Percentiles rank a stretch among this genome's conserved stretches.
These are phyloP conservation scores for Lithospermum erythrorhizon DNA, from an alignment of 257 asterid genomes.

Conservation along the genomic window DNA sequence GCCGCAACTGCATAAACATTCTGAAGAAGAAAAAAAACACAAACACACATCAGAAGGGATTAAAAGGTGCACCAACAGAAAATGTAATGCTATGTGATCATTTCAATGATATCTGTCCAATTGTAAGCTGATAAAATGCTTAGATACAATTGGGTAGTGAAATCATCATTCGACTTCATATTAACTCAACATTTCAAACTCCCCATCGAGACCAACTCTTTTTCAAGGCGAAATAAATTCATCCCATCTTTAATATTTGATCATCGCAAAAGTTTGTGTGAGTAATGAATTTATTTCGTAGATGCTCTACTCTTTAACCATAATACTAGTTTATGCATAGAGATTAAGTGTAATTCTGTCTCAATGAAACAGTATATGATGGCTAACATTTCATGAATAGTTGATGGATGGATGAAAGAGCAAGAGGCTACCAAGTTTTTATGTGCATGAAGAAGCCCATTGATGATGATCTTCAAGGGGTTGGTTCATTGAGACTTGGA, in stretches of 20 bases:
- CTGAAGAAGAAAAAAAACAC: too few species aligned
- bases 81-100: background rate
- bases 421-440: background rate
- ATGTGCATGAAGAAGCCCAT: background rate
- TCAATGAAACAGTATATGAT: background rate
- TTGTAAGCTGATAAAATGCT: background rate
- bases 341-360: background rate
- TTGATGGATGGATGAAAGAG: background rate
- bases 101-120: background rate
- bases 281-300: background rate
- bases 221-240: background rate
- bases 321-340: background rate
- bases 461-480: constrained; percentile 6
- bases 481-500: constrained; percentile 41
- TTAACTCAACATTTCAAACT: background rate
- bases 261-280: background rate
- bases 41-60: background rate
- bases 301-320: background rate
- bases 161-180: background rate
- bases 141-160: background rate
- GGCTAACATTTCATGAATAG: too few species aligned
- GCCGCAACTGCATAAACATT: background rate
- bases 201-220: background rate
- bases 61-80: background rate
- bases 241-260: too few species aligned